Evolutionary conservation across 306 rosid genomes (phyloP).

Genomic region (Lathyrus sativus): DNA sequence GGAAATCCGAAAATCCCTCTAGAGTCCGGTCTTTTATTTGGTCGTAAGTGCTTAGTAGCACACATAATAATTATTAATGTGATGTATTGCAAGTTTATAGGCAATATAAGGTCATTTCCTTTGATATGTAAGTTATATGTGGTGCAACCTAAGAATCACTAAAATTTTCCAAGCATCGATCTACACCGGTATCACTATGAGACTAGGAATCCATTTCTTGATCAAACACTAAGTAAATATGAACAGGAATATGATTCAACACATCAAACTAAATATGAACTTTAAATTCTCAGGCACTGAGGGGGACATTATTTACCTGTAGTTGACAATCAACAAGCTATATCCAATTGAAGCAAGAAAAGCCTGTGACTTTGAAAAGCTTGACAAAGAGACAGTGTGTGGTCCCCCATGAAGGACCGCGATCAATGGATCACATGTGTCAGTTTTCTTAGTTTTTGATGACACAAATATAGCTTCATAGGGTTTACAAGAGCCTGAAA

Average conservation of each 20-base stretch:
- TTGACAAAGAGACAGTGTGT: constrained; percentile 59
- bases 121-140: not conserved
- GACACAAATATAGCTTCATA: constrained; percentile 84
- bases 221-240: constrained; percentile 8
- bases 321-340: constrained; percentile 80
- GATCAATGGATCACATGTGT: constrained; percentile 63
- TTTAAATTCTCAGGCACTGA: constrained; percentile 23
- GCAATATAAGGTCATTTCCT: not conserved
- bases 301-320: constrained; percentile 55
- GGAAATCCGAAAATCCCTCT: not conserved
- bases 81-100: constrained; percentile 3
- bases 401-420: constrained; percentile 94
- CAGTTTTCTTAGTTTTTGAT: constrained; percentile 57
- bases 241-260: constrained; percentile 17
- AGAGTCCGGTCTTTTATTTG: not conserved
- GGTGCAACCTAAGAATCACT: constrained; percentile 9
- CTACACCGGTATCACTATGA: not conserved
- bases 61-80: not conserved
- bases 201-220: constrained; percentile 29
- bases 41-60: not conserved
- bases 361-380: constrained; percentile 77
- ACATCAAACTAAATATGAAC: constrained; percentile 20
- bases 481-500: constrained; percentile 81
- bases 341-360: constrained; percentile 84
- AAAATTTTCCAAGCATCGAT: constrained; percentile 13